Base-by-base conservation (phyloP, 1,284 basidiomycete genomes). In the Leccinum pachyderme region DNA sequence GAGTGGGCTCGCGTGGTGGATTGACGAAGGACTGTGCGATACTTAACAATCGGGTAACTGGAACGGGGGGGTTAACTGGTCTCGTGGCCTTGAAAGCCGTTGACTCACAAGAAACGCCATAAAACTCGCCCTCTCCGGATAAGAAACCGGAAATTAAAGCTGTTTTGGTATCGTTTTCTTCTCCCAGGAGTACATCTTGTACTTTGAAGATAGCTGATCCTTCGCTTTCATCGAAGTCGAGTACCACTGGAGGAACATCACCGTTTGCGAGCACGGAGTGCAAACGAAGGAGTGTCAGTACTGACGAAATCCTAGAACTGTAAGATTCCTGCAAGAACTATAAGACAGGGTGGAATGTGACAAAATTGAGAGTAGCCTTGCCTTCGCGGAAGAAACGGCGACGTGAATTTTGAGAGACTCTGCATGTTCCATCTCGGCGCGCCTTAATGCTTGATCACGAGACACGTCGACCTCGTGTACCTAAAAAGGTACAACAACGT, bases 261-360 rank as follows among this genome's bases (percentile, higher is more conserved):
- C 77, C 78, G 28, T 72, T 63, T n/a, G 75, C 67, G 46, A 92
- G 71, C n/a, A 82, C 72, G 31, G 80, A 71, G 55, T 84, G 84
- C 27, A 93, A 65, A 32, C 83, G 81, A 53, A 92, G 74, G 67
- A 93, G 80, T 18, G 80, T 75, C 48, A 91, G 70, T 24, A 93
- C 69, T 7, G 82, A 78, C 2, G 75, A 77, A 3, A 78, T 74
- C 63, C 74, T 81, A 35, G 65, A 63, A 46, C 39, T 33, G 49
- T 57, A 57, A 13, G 58, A 59, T 3, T 51, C 58, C 66, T 68
- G 28, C 25, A 29, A 29, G 8, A 8, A 29, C 37, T 7, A 41
- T 50, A 3, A 55, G 45, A 32, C 28, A 27, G 35, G 27, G 35
- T n/a, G 4, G 37, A 5, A 18, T 25, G 8, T 12, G 22, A 44